Evolutionary conservation across 495 filamentous ascomycete species (phyloP), one percentile per base, ranked within the genome.

Genomic region (Chaetomium fimeti): DNA sequence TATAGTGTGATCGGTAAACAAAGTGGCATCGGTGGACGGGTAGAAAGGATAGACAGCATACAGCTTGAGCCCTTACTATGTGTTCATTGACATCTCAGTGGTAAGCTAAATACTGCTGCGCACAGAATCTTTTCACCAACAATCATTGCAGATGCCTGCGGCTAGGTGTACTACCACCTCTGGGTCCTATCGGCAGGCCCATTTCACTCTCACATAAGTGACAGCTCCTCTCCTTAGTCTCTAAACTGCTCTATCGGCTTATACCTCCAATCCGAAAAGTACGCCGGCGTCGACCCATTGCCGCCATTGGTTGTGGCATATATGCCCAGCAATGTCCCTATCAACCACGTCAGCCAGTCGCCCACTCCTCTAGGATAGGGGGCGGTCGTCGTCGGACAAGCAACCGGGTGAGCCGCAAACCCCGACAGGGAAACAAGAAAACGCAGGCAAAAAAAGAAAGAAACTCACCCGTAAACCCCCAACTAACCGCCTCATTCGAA

Each of bases 291-390:
- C 0, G 63, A 78, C 24, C 76, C 76, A 22, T 74, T 66, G 11
- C 77, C 72, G 0, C 81, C 81, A 63, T 84, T 84, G 43, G 72
- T 81, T n/a, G 83, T 85, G 59, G 77, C 76, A 62, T 83, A 85
- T 13, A 80, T 71, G 1, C 83, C 81, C 1, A 83, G 63, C 25
- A 85, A 66, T 42, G 69, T 70, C 6, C 77, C 75, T 76, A 24
- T 5, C 3, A 20, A 6, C 32, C 3, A 42, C n/a, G 12, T 28
- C 15, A 49, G 24, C 64, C 36, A 72, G 55, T n/a, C 42, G 6
- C 2, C n/a, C 13, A 24, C 58, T 3, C 4, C 45, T 22, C 27
- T 8, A 11, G 12, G 13, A 24, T 15, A 12, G 20, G 15, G 12
- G 32, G 32, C 7, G 32, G 32, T 43, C 11, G 8, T 45, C 13